Evolutionary conservation across 805 yeast genomes (phyloP), one percentile per base, ranked within the genome.

Genomic region (Candida chauliodis): DNA sequence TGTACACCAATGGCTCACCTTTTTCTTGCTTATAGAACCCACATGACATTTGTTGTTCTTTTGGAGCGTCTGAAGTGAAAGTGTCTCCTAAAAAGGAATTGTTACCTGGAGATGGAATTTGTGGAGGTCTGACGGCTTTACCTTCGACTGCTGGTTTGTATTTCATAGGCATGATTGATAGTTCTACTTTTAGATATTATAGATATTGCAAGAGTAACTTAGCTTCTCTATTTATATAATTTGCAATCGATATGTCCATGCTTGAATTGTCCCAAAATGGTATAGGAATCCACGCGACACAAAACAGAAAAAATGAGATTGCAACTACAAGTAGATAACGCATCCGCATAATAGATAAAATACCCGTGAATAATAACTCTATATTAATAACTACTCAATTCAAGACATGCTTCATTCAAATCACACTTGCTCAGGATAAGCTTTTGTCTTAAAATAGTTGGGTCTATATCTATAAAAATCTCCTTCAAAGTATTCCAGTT

Each of bases 391-490:
- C 25, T 33, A 33, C 36, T 33, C n/a, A 33, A 33, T 23, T 24
- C 14, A n/a, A 33, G 8, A 33, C 36, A 33, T 5, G 19, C 36
- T 33, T 33, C 36, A 10, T 33, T 33, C 13, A 33, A 33, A 33
- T 33, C 36, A 11, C 36, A 28, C 24, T 33, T 33, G 8, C 24
- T 33, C 5, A 4, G 3, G 8, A 33, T 15, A 7, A 33, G 24
- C 24, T 33, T 20, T 17, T 88, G 96, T 39, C 71, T 75, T 35
- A 89, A 70, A 1, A 89, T 63, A 0, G 76, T 84, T 35, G 65
- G 62, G 48, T 87, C 95, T 43, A 88, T 63, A 31, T 66, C 69
- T 0, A 95, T 95, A 57, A 89, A 88, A 78, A 89, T 84, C 34
- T 78, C 79, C 20, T 62, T 61, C 38, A 88, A 64, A 2, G 75